Percentiles rank a stretch among this genome's conserved stretches.
Conservation (phyloP, 2,329 filamentous ascomycete genomes). For the Erysiphe neolycopersici region DNA sequence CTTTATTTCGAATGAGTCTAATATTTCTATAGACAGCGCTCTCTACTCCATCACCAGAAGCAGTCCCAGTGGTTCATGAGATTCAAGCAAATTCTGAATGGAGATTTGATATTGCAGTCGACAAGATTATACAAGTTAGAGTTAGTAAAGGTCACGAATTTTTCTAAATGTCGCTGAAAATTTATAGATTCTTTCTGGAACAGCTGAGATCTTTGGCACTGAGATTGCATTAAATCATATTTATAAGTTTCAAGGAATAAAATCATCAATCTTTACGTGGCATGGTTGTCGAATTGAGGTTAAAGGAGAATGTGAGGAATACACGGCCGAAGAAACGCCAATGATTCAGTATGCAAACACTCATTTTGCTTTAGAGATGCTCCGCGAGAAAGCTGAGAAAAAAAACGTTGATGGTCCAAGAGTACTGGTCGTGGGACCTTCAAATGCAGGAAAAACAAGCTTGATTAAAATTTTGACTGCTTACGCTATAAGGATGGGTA, state of each 20-base stretch:
- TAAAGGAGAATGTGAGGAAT: slow-evolving; percentile 28
- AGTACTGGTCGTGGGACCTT: slow-evolving; percentile 60
- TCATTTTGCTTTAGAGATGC: slow-evolving; percentile 58
- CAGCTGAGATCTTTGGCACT: slow-evolving; percentile 81
- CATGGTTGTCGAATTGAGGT: slow-evolving; percentile 72
- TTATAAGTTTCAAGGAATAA: slow-evolving; percentile 59
- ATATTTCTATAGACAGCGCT: slow-evolving; percentile 6
- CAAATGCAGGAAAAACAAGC: slow-evolving; percentile 60
- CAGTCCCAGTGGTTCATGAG: slow-evolving; percentile 19
- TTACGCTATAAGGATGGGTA: slow-evolving; percentile 48
- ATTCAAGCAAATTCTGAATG: slow-evolving; percentile 46
- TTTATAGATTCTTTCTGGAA: slow-evolving; percentile 44
- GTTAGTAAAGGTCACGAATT: slow-evolving; percentile 10
- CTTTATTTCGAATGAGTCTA: not conserved
- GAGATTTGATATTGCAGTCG: slow-evolving; percentile 45
- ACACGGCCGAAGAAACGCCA: slow-evolving; percentile 52
- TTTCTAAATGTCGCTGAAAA: slow-evolving; percentile 11
- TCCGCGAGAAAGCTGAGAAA: slow-evolving; percentile 33
- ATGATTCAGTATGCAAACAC: slow-evolving; percentile 61
- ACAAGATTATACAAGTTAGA: slow-evolving; percentile 24
- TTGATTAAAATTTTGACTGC: slow-evolving; percentile 50
- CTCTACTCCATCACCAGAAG: slow-evolving; percentile 11
- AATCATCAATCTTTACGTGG: slow-evolving; percentile 79
- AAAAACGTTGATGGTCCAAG: slow-evolving; percentile 36
- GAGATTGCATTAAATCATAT: slow-evolving; percentile 60